Evolutionary conservation across 306 rosid species (phyloP).

Genomic region (Acmispon strigosus): DNA sequence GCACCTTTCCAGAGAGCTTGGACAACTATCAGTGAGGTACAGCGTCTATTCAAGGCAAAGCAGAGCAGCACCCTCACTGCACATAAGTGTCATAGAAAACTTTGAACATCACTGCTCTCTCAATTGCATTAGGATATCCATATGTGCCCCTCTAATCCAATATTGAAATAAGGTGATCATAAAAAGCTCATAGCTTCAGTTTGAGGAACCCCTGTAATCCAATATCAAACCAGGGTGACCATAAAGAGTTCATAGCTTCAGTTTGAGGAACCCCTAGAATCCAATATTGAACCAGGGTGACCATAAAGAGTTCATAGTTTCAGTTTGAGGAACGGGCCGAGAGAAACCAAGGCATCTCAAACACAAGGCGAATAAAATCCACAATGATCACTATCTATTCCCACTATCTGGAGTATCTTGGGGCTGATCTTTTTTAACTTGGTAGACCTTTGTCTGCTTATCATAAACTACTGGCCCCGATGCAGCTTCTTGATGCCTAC

Average conservation of each 20-base stretch:
- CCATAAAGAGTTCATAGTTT: slow-evolving; percentile 5
- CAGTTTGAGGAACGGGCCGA: slow-evolving; percentile 11
- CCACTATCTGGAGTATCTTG: slow-evolving; percentile 41
- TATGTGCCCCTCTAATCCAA: background rate
- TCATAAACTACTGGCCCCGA: slow-evolving; percentile 41
- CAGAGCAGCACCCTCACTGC: slow-evolving; percentile 15
- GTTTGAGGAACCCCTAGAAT: background rate
- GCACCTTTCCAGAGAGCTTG: slow-evolving; percentile 7
- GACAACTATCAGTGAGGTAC: background rate
- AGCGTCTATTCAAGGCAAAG: background rate
- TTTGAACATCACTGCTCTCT: slow-evolving; percentile 5
- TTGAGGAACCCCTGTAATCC: background rate
- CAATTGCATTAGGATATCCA: background rate
- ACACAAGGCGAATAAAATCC: slow-evolving; percentile 22
- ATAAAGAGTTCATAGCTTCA: too few relatives aligned
- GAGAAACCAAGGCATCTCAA: slow-evolving; percentile 9
- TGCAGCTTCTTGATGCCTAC: slow-evolving; percentile 49
- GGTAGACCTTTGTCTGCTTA: slow-evolving; percentile 60
- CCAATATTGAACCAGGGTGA: background rate
- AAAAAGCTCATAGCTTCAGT: too few relatives aligned
- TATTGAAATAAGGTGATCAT: background rate
- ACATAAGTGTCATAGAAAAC: background rate
- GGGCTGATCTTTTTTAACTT: slow-evolving; percentile 39
- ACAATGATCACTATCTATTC: slow-evolving; percentile 27
- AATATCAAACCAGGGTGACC: slow-evolving; percentile 10